phyloP scores from a whole-genome alignment of 78 protist genomes.

The Planoprotostelium fungivorum region DNA sequence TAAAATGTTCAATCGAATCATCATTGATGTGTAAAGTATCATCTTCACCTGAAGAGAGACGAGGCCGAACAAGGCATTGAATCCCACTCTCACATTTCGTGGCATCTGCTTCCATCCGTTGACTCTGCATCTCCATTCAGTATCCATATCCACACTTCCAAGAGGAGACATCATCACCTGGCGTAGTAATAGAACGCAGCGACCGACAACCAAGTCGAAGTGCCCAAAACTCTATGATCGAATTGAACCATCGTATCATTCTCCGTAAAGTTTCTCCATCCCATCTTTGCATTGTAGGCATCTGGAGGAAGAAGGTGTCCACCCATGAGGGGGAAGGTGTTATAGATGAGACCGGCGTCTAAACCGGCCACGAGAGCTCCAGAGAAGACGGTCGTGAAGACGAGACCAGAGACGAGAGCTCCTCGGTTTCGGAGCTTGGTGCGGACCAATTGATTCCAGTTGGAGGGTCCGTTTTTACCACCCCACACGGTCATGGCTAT shows the following conservation, averaged over 20 bases:
- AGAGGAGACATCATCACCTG: too few relatives aligned
- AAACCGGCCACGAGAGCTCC: slow-evolving; percentile 94
- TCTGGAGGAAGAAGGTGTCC: slow-evolving; percentile 55
- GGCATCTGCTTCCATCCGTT: neutral
- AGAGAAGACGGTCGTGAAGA: slow-evolving; percentile 65
- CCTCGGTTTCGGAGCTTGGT: neutral
- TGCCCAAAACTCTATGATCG: slow-evolving; percentile 70
- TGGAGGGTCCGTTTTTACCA: too few relatives aligned
- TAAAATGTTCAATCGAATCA: neutral
- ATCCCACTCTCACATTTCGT: neutral
- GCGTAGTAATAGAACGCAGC: slow-evolving; percentile 6
- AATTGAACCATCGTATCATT: slow-evolving; percentile 80
- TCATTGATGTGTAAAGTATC: neutral
- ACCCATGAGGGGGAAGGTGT: slow-evolving; percentile 87
- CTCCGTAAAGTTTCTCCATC: slow-evolving; percentile 68
- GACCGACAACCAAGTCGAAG: slow-evolving; percentile 18
- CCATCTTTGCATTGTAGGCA: slow-evolving; percentile 35
- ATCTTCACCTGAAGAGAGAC: slow-evolving; percentile 7
- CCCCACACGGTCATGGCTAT: too few relatives aligned
- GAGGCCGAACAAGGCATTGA: slow-evolving; percentile 4
- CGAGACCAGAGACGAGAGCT: slow-evolving; percentile 9
- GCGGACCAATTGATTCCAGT: neutral
- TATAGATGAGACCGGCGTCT: slow-evolving; percentile 90
- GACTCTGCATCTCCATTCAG: too few relatives aligned
- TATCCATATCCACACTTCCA: too few relatives aligned